A percentile compares a stretch with the other conserved stretches of the same genome.
Conservation (phyloP, 2,329 filamentous ascomycete genomes). For the Cladosporium sp. region DNA sequence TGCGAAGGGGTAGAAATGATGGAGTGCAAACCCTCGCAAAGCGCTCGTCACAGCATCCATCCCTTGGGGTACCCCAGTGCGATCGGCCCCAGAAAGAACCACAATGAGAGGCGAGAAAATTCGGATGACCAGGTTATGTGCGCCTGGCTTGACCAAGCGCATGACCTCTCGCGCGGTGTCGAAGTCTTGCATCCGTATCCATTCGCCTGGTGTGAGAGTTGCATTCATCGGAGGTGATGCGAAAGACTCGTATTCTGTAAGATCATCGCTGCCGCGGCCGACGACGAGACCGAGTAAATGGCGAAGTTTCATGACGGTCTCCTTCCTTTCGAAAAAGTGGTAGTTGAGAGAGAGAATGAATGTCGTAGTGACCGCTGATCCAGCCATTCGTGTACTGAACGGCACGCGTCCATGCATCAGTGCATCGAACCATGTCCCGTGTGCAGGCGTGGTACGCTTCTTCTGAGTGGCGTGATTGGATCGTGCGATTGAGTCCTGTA, state of each 20-base stretch:
- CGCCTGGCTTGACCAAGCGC: conserved; percentile 64
- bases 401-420: conserved; percentile 60
- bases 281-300: conserved; percentile 25
- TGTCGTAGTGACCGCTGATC: conserved; percentile 64
- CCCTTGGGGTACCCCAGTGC: conserved; percentile 48
- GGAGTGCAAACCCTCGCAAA: conserved; percentile 43
- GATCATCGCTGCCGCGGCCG: conserved; percentile 12
- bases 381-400: conserved; percentile 67
- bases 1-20: conserved; percentile 64
- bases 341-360: conserved; percentile 69
- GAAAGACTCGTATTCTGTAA: conserved; percentile 24
- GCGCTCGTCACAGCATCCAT: conserved; percentile 50
- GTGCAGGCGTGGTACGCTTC: conserved; percentile 23
- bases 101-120: conserved; percentile 72
- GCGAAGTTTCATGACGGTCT: conserved; percentile 26
- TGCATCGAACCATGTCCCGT: conserved; percentile 54
- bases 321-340: conserved; percentile 65
- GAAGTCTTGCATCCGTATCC: conserved; percentile 71
- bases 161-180: conserved; percentile 73
- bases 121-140: conserved; percentile 64
- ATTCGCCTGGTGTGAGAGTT: conserved; percentile 67
- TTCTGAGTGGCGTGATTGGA: conserved; percentile 36
- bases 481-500: conserved; percentile 61
- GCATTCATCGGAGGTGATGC: conserved; percentile 60
- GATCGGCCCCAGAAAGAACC: conserved; percentile 61